phyloP scores from a whole-genome alignment of 495 filamentous ascomycete genomes.

The Darksidea phi region DNA sequence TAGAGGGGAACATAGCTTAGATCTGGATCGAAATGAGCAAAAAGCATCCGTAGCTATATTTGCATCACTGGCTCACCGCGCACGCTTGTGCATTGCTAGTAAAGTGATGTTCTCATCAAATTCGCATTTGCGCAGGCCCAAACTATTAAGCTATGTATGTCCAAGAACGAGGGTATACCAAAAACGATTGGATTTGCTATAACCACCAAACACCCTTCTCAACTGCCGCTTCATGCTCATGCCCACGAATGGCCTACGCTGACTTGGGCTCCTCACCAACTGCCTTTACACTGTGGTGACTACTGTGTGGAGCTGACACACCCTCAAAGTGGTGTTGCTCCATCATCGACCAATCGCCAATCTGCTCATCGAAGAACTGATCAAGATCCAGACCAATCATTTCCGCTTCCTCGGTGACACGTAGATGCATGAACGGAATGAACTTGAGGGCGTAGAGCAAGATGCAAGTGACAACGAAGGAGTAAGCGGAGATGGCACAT shows the following conservation, averaged over 20 bases:
- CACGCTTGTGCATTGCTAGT: too few species aligned
- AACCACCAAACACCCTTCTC: constrained; percentile 15
- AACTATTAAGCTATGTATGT: too few species aligned
- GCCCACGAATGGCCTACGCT: constrained; percentile 1
- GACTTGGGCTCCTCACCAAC: constrained; percentile 2
- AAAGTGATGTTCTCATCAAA: too few species aligned
- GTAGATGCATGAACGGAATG: constrained; percentile 58
- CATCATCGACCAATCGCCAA: constrained; percentile 46
- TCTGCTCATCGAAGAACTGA: constrained; percentile 62
- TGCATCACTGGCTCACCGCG: too few species aligned
- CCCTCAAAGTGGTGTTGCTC: constrained; percentile 24
- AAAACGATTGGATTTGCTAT: background rate
- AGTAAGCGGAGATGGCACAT: constrained; percentile 56
- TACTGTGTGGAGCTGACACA: constrained; percentile 18
- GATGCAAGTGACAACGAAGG: constrained; percentile 55
- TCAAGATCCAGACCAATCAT: constrained; percentile 57
- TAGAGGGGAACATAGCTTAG: background rate
- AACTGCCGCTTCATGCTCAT: background rate
- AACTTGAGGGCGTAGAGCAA: constrained; percentile 57
- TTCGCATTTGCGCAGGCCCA: too few species aligned
- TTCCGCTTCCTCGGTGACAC: constrained; percentile 57
- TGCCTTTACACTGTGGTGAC: constrained; percentile 14
- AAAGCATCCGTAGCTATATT: too few species aligned
- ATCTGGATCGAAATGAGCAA: too few species aligned
- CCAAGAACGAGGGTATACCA: constrained; percentile 3